Conservation (phyloP, 148 eudicot genomes). For the Rhododendron williamsianum region DNA sequence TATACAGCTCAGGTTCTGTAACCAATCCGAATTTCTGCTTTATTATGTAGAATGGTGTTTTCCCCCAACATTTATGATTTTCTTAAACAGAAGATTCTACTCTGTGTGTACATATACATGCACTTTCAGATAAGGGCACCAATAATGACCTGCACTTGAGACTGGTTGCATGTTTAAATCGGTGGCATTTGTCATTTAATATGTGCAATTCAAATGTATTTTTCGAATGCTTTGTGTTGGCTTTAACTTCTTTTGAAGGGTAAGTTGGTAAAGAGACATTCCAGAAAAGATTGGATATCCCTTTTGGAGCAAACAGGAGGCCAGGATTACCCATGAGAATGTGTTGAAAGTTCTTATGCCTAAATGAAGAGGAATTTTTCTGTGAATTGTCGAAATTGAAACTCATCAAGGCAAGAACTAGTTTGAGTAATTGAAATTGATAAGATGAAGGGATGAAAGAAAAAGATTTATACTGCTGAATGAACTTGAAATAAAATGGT, state of each 20-base stretch:
- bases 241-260: not conserved
- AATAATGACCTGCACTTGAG: not conserved
- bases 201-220: not conserved
- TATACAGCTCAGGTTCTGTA: not conserved
- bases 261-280: not conserved
- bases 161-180: not conserved
- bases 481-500: not conserved
- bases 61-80: no score
- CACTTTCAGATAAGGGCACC: not conserved
- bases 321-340: not conserved
- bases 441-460: not conserved
- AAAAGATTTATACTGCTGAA: not conserved
- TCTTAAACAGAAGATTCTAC: not conserved
- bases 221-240: not conserved
- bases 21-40: not conserved
- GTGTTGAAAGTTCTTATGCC: not conserved
- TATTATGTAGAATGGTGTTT: not conserved
- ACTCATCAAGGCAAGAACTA: not conserved
- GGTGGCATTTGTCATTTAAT: not conserved
- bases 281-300: not conserved
- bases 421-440: not conserved
- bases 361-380: not conserved
- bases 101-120: not conserved
- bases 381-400: not conserved
- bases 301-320: not conserved